phyloP scores from a whole-genome alignment of 805 yeast species.

The Lipomyces kockii region DNA sequence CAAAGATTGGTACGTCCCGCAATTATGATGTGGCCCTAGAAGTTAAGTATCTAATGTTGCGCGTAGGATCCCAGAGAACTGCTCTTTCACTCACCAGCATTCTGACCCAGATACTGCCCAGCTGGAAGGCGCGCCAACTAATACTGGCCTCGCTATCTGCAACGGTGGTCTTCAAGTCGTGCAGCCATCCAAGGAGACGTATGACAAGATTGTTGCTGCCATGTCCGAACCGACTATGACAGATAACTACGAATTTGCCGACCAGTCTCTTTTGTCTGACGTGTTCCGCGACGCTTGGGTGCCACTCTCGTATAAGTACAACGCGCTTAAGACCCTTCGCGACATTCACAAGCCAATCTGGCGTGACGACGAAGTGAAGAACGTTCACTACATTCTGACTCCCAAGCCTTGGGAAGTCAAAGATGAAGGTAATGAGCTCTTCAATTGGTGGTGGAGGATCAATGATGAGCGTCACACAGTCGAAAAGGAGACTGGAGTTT shows the following conservation, averaged over 20 bases:
- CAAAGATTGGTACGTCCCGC: slow-evolving; percentile 50
- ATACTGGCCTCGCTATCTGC: slow-evolving; percentile 54
- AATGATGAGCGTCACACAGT: slow-evolving; percentile 48
- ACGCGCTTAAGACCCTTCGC: slow-evolving; percentile 59
- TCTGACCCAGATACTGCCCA: slow-evolving; percentile 37
- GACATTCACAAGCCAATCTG: slow-evolving; percentile 54
- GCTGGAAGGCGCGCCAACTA: slow-evolving; percentile 44
- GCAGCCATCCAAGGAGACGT: slow-evolving; percentile 49
- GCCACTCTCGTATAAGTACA: slow-evolving; percentile 57
- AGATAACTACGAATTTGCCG: slow-evolving; percentile 58
- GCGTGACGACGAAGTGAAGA: slow-evolving; percentile 56
- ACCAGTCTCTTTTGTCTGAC: slow-evolving; percentile 61
- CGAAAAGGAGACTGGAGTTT: slow-evolving; percentile 29
- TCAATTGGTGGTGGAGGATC: slow-evolving; percentile 56
- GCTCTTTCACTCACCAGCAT: slow-evolving; percentile 52
- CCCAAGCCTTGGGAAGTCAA: slow-evolving; percentile 66
- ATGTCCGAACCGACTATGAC: slow-evolving; percentile 49
- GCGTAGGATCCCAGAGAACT: slow-evolving; percentile 49
- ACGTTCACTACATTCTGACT: slow-evolving; percentile 59
- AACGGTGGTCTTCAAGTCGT: slow-evolving; percentile 65
- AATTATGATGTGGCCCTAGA: background rate
- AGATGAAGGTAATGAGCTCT: slow-evolving; percentile 46
- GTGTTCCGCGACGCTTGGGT: slow-evolving; percentile 58
- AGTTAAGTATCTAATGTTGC: background rate
- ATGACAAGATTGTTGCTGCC: slow-evolving; percentile 50